Conservation (phyloP, 1,139 yeast genomes). For the Zygoascus meyerae region DNA sequence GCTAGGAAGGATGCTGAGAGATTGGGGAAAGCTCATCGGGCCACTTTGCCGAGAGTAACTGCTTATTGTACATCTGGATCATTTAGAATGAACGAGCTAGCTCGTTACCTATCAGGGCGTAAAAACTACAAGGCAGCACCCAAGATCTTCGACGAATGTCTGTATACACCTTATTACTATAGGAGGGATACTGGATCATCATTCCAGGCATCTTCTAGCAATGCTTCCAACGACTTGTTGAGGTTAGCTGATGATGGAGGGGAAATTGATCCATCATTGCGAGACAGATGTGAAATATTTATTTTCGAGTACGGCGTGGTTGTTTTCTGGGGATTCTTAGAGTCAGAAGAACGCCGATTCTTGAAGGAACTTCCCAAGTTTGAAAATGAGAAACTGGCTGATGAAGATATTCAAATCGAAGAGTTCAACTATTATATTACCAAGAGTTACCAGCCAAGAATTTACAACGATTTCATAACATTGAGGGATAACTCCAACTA, state of each 20-base stretch:
- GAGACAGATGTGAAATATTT: constrained; percentile 68
- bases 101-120: constrained; percentile 79
- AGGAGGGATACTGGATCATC: constrained; percentile 51
- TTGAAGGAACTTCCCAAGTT: constrained; percentile 77
- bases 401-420: constrained; percentile 87
- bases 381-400: constrained; percentile 84
- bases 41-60: constrained; percentile 65
- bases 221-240: constrained; percentile 46
- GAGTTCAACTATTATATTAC: constrained; percentile 94
- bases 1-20: constrained; percentile 95
- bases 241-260: constrained; percentile 92
- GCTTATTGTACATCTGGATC: constrained; percentile 95
- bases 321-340: constrained; percentile 90
- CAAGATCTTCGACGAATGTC: constrained; percentile 85
- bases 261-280: constrained; percentile 75
- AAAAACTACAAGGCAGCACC: constrained; percentile 68
- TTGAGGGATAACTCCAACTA: constrained; percentile 85
- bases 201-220: background rate
- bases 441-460: constrained; percentile 87
- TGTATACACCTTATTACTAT: constrained; percentile 77
- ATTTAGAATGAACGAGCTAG: constrained; percentile 78
- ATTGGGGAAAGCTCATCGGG: constrained; percentile 81
- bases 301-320: constrained; percentile 93
- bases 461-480: constrained; percentile 90
- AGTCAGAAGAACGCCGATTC: constrained; percentile 77